Conservation (phyloP, 345 rosid genomes). For the Rubroshorea leprosula region DNA sequence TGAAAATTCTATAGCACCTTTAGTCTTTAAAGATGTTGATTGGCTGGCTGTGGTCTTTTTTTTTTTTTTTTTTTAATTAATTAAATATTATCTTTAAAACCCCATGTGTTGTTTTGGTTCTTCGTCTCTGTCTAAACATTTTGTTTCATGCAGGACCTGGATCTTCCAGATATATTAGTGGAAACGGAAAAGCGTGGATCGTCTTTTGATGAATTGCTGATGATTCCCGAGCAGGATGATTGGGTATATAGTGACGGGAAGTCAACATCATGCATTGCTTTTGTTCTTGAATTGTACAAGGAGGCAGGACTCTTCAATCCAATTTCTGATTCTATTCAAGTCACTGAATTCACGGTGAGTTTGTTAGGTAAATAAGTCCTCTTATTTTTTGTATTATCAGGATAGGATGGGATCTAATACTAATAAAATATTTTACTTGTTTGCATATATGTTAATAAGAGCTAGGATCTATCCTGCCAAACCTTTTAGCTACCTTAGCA, state of each 20-base stretch:
- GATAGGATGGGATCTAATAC: too few relatives aligned
- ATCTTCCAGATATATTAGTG: slow-evolving; percentile 73
- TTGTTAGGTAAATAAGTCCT: too few relatives aligned
- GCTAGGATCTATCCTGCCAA: too few relatives aligned
- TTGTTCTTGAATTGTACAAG: slow-evolving; percentile 90
- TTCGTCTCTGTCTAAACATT: slow-evolving; percentile 10
- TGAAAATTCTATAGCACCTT: neutral
- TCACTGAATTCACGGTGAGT: slow-evolving; percentile 93
- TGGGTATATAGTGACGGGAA: slow-evolving; percentile 93
- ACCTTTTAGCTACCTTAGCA: too few relatives aligned
- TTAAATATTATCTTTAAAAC: slow-evolving; percentile 6
- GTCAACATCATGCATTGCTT: slow-evolving; percentile 90
- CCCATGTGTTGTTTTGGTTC: slow-evolving; percentile 7
- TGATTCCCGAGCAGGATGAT: slow-evolving; percentile 95
- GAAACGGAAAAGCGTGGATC: slow-evolving; percentile 84
- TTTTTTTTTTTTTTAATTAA: too few relatives aligned
- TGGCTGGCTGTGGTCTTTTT: neutral
- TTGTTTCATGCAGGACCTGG: slow-evolving; percentile 53
- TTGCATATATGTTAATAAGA: too few relatives aligned
- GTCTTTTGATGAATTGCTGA: slow-evolving; percentile 73
- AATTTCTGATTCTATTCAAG: slow-evolving; percentile 59
- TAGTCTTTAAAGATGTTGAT: neutral
- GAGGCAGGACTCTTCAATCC: slow-evolving; percentile 89
- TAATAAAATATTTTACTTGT: too few relatives aligned
- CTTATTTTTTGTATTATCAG: too few relatives aligned